These are phyloP conservation scores for Rosa chinensis DNA, from an alignment of 306 rosid genomes.

Conservation along the genomic window DNA sequence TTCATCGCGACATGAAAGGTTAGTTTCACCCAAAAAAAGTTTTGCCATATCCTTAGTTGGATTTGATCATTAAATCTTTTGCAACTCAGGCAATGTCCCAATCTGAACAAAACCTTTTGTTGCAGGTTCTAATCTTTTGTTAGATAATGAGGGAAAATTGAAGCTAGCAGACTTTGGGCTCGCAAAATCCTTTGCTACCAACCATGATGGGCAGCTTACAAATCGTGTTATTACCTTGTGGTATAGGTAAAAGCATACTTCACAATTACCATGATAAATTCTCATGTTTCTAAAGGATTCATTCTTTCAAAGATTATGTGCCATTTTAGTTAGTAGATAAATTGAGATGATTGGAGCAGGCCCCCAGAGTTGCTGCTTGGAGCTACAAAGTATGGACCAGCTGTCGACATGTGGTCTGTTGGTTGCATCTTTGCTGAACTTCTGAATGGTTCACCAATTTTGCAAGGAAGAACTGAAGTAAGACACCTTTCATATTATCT, in stretches of 20 bases:
- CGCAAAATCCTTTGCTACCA: constrained; percentile 53
- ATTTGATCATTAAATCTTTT: constrained; percentile 14
- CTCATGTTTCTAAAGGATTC: not conserved
- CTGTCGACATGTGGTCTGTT: constrained; percentile 82
- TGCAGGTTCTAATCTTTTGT: constrained; percentile 73
- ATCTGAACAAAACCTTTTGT: constrained; percentile 17
- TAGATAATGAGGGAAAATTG: constrained; percentile 69
- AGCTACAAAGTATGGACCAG: constrained; percentile 72
- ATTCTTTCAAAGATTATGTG: not conserved
- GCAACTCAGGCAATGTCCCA: constrained; percentile 8
- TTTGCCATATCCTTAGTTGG: not conserved
- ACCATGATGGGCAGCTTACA: constrained; percentile 61
- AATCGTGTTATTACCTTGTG: constrained; percentile 74
- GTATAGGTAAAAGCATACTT: constrained; percentile 50
- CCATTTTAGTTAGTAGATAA: not conserved
- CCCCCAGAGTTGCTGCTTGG: constrained; percentile 77
- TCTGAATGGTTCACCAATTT: constrained; percentile 61
- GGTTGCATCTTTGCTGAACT: constrained; percentile 83
- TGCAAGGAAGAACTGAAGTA: constrained; percentile 77
- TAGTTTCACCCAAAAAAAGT: not conserved
- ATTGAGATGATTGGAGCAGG: constrained; percentile 39
- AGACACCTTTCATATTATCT: constrained; percentile 9
- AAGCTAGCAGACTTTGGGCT: constrained; percentile 79
- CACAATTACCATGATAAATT: not conserved
- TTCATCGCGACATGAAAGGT: constrained; percentile 84